These are phyloP conservation scores for Macrophomina tecta DNA, from an alignment of 2,329 filamentous ascomycete genomes.

Conservation along the genomic window DNA sequence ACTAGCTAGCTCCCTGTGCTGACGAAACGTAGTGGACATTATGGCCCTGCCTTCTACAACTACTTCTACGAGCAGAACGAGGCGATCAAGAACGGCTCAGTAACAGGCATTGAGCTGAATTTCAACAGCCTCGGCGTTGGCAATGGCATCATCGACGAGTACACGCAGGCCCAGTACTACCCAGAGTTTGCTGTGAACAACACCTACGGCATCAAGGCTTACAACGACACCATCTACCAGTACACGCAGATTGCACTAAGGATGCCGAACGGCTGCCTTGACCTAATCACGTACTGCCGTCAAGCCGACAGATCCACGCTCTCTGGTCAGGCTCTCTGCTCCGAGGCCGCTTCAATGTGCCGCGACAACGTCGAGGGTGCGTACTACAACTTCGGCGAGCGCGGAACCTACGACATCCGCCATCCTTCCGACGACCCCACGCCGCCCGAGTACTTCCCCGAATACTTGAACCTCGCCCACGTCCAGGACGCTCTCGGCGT, in stretches of 20 bases:
- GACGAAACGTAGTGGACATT: slow-evolving; percentile 53
- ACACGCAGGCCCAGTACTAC: slow-evolving; percentile 57
- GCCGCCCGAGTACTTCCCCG: slow-evolving; percentile 65
- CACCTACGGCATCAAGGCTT: slow-evolving; percentile 60
- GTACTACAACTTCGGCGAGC: slow-evolving; percentile 58
- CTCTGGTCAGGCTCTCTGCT: slow-evolving; percentile 55
- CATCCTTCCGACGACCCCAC: slow-evolving; percentile 64
- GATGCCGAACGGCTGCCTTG: slow-evolving; percentile 55
- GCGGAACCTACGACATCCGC: slow-evolving; percentile 65
- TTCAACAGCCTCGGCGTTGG: slow-evolving; percentile 61
- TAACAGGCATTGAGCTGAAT: slow-evolving; percentile 57
- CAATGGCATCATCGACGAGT: slow-evolving; percentile 61
- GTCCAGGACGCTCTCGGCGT: slow-evolving; percentile 68
- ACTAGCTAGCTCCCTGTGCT: not conserved
- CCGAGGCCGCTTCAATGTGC: slow-evolving; percentile 62
- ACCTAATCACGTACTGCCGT: slow-evolving; percentile 52
- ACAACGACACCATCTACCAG: slow-evolving; percentile 65
- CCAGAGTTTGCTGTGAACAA: slow-evolving; percentile 62
- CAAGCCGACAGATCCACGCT: slow-evolving; percentile 45
- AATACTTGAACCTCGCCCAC: slow-evolving; percentile 67
- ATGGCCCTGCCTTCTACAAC: slow-evolving; percentile 61
- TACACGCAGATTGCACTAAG: slow-evolving; percentile 63
- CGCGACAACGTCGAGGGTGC: slow-evolving; percentile 62
- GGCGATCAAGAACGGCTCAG: slow-evolving; percentile 57
- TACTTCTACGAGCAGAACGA: slow-evolving; percentile 65